Evolutionary conservation across 495 filamentous ascomycete genomes (phyloP).

Genomic region (Trichoderma parareesei): DNA sequence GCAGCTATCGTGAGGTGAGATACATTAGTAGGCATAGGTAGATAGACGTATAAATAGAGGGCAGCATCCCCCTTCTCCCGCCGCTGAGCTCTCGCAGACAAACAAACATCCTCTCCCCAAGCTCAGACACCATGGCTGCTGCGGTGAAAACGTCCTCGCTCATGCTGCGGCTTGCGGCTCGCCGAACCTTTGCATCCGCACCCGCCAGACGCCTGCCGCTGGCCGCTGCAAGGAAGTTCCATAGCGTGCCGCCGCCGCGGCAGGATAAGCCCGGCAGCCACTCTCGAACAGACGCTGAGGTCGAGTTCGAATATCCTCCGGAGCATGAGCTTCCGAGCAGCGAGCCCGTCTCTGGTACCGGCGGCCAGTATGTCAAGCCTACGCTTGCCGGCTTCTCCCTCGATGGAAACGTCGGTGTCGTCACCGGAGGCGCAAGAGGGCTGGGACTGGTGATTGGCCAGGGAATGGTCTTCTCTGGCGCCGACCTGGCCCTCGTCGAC

Average conservation of each 20-base stretch:
- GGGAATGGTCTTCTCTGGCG: slow-evolving; percentile 75
- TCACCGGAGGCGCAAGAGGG: slow-evolving; percentile 81
- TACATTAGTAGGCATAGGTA: background rate
- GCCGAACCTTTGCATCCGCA: background rate
- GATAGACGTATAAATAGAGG: background rate
- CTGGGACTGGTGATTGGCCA: slow-evolving; percentile 88
- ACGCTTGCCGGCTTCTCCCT: slow-evolving; percentile 59
- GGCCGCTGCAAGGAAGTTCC: background rate
- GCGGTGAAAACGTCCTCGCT: background rate
- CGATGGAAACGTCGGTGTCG: slow-evolving; percentile 66
- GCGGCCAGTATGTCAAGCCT: slow-evolving; percentile 31
- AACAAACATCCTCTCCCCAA: background rate
- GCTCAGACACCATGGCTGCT: background rate
- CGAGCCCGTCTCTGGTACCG: background rate
- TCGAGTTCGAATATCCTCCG: slow-evolving; percentile 8
- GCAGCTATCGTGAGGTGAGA: too few species aligned
- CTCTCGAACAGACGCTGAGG: background rate
- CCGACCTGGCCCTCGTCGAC: slow-evolving; percentile 87
- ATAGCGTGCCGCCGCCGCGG: slow-evolving; percentile 6
- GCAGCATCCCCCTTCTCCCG: background rate
- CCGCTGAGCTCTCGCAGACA: background rate
- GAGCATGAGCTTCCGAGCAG: slow-evolving; percentile 13
- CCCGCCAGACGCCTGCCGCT: background rate
- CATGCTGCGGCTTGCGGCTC: background rate
- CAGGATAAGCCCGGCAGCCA: slow-evolving; percentile 11